Evolutionary conservation across 208 protist species (phyloP).

Genomic region (Tritrichomonas musculus): DNA sequence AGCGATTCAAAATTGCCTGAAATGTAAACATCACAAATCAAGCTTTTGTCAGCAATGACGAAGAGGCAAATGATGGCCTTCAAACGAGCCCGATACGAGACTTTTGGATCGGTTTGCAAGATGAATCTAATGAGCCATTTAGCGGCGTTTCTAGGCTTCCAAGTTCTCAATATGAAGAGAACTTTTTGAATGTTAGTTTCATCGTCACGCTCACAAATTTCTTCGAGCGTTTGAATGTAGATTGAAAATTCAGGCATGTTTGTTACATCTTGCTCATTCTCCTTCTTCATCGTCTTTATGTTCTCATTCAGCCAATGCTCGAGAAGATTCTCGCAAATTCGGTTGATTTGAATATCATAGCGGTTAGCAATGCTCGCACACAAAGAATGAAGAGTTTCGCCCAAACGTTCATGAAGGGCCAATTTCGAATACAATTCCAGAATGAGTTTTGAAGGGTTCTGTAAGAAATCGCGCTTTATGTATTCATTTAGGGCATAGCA

Average conservation of each 20-base stretch:
- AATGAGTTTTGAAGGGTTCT: background rate
- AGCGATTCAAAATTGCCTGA: background rate
- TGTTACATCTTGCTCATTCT: background rate
- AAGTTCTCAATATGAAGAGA: background rate
- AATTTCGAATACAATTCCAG: constrained; percentile 4
- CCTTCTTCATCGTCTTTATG: background rate
- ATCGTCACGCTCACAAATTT: background rate
- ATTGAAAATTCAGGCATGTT: background rate
- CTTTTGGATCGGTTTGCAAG: background rate
- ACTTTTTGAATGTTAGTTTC: background rate
- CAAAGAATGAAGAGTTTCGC: background rate
- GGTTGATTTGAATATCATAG: background rate
- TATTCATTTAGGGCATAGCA: background rate
- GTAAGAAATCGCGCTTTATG: background rate
- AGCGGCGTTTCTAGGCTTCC: background rate
- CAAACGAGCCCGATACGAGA: background rate
- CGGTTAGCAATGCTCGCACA: background rate
- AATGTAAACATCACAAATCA: background rate
- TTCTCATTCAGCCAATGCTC: background rate
- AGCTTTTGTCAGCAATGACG: background rate
- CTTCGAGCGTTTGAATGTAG: background rate
- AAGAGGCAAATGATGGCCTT: background rate
- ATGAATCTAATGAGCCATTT: background rate
- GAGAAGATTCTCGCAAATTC: background rate
- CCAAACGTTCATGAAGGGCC: background rate